Evolutionary conservation across 441 rosid genomes (phyloP), one percentile per base, ranked within the genome.

Genomic region (Gossypium davidsonii): DNA sequence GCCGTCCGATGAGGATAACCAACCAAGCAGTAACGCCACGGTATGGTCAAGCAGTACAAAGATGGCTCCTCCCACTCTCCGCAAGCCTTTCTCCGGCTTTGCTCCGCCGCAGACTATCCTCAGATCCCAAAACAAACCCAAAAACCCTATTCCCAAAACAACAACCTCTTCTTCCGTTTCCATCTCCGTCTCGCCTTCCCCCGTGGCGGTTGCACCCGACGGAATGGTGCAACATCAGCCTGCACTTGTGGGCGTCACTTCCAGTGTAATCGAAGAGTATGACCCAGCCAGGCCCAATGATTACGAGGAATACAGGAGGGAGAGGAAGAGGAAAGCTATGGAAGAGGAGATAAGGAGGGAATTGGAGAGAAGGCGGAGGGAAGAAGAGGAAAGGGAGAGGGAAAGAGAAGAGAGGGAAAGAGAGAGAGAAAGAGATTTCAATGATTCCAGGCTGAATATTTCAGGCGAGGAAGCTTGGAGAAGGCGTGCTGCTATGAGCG

Each of bases 391-490:
- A 76, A 84, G 86, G 74, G 87, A 84, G 1, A 70, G 71, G 51
- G 84, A 78, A 72, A 83, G 81, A 48, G 87, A 85, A 66, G 96
- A 90, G 76, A 84, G 85, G 74, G 87, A 84, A 2, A 70, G 71
- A 26, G 84, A 78, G 69, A 85, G 80, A 23, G 88, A 84, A 12
- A 66, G 73, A 25, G 83, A 80, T 49, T 48, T 73, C 34, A 73
- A 58, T 1, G 86, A 84, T 61, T 56, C 87, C 39, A 81, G 84
- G 31, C 64, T 87, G 59, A 91, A 85, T 78, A 89, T 93, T 60
- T 90, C 97, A 0, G 99, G 99, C 0, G 98, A 93, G 78, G 99
- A 95, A 77, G 99, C 99, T 0, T 95, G 98, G 98, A 86, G 82
- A 78, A 80, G 98, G 72, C 86, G 99, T 0, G 95, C 98, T 0